phyloP scores from a whole-genome alignment of 192 early-diverging fungal species.

The Coemansia asiatica region DNA sequence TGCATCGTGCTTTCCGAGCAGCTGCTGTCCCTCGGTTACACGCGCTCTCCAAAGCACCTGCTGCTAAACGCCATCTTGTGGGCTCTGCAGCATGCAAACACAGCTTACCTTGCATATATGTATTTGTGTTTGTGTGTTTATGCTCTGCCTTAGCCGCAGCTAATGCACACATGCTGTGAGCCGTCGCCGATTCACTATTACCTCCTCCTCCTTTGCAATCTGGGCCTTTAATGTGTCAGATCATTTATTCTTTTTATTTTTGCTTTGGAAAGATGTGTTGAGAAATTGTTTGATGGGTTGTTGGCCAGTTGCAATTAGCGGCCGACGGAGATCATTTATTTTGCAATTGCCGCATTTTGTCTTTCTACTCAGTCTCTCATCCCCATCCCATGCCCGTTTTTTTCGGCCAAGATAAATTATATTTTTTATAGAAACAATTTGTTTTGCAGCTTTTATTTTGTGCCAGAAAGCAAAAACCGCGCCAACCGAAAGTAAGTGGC shows the following conservation, averaged over 20 bases:
- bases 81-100: not conserved
- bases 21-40: not conserved
- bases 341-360: constrained; percentile 6
- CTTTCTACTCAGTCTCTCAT: not conserved
- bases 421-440: not conserved
- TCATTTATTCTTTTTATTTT: too few relatives aligned
- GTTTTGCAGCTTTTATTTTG: not conserved
- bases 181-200: not conserved
- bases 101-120: not conserved
- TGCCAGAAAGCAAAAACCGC: not conserved
- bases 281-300: not conserved
- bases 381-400: not conserved
- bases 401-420: not conserved
- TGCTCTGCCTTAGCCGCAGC: not conserved
- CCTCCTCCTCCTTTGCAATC: not conserved
- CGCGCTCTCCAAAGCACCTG: too few relatives aligned
- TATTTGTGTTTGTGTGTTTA: not conserved
- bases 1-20: not conserved
- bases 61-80: not conserved
- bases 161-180: not conserved
- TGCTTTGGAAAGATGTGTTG: not conserved
- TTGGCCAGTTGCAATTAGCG: not conserved
- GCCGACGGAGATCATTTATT: constrained; percentile 11
- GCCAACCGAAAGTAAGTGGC: constrained; percentile 1
- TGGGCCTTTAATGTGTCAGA: not conserved